These are phyloP conservation scores for Lobosporangium transversale DNA, from an alignment of 192 early-diverging fungal genomes.

Conservation along the genomic window DNA sequence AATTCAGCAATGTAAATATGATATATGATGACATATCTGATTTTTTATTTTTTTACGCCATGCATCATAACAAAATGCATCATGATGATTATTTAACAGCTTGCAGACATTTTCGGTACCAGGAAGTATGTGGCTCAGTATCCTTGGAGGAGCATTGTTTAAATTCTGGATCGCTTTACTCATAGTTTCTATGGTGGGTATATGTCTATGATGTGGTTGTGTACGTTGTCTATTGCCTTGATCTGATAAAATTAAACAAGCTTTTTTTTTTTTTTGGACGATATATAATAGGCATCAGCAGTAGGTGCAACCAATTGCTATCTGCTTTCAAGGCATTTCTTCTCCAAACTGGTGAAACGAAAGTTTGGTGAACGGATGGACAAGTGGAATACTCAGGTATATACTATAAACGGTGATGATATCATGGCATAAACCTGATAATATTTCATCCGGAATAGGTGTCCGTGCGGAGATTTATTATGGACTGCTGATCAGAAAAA, in stretches of 20 bases:
- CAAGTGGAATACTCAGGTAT: slow-evolving; percentile 65
- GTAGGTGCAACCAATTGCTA: slow-evolving; percentile 65
- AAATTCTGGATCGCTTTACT: slow-evolving; percentile 61
- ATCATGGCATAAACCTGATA: no score
- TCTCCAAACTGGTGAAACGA: slow-evolving; percentile 59
- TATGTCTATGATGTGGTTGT: neutral
- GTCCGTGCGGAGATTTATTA: no score
- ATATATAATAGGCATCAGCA: slow-evolving; percentile 56
- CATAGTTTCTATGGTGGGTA: slow-evolving; percentile 59
- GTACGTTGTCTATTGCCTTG: neutral
- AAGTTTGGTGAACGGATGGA: slow-evolving; percentile 62
- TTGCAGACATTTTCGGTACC: slow-evolving; percentile 70
- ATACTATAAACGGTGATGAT: no score
- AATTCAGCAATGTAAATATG: no score
- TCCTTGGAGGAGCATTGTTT: slow-evolving; percentile 67
- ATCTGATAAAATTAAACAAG: neutral
- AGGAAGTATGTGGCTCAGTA: slow-evolving; percentile 71
- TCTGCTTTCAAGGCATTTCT: slow-evolving; percentile 59
- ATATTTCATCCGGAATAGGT: no score
- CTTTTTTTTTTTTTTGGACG: neutral
- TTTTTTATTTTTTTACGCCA: no score
- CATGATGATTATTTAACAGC: no score
- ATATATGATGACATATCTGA: no score
- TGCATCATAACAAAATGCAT: no score
- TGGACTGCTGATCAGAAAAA: no score